Conservation (phyloP, 345 rosid genomes). For the Dovyalis caffra region DNA sequence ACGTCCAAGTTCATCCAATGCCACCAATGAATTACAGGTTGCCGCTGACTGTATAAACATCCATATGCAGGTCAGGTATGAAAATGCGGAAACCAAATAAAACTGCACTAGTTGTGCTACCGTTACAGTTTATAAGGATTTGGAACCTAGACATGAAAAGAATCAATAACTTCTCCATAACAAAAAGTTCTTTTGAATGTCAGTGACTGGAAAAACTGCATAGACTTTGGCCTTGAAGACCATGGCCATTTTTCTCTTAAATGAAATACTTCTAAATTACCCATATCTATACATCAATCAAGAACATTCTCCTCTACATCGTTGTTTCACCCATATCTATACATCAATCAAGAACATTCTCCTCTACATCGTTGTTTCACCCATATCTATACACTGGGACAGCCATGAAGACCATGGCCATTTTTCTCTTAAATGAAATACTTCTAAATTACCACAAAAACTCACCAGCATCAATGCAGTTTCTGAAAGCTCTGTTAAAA, state of each 20-base stretch:
- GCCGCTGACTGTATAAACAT: conserved; percentile 64
- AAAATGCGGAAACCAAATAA: background rate
- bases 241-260: background rate
- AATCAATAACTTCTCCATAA: background rate
- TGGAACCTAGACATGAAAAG: background rate
- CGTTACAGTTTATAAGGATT: background rate
- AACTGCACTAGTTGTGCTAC: background rate
- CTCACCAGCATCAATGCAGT: conserved; percentile 93
- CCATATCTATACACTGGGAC: background rate
- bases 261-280: background rate
- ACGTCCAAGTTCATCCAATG: conserved; percentile 95
- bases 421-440: background rate
- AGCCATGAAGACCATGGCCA: background rate
- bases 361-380: background rate
- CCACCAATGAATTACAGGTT: conserved; percentile 75
- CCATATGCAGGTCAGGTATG: background rate
- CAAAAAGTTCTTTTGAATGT: background rate
- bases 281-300: too few relatives aligned
- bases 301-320: background rate
- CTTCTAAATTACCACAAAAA: background rate
- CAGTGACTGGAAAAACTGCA: background rate
- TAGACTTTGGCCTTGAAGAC: background rate
- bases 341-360: background rate
- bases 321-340: too few relatives aligned
- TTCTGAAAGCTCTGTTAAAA: conserved; percentile 94